Evolutionary conservation across 2,329 filamentous ascomycete genomes (phyloP), one percentile per base, ranked within the genome.

Genomic region (Fusarium liriodendri): DNA sequence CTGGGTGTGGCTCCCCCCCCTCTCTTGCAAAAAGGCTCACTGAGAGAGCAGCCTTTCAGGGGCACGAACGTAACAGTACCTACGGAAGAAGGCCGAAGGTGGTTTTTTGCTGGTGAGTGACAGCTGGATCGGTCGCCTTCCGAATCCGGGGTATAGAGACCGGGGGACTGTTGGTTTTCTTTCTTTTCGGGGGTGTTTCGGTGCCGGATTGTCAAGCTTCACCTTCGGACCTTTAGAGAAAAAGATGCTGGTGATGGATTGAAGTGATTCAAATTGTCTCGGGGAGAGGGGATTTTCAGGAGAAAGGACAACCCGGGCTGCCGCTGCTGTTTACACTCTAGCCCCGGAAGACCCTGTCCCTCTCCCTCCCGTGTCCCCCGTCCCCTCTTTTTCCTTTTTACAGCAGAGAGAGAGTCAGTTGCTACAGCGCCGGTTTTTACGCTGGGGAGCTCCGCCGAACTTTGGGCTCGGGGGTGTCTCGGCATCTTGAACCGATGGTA

Each of bases 51-150:
- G 62, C 42, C 47, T 25, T 27, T 50, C 47, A 52, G 47, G 47
- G 47, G 25, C 25, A 29, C 22, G 14, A 13, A 52, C 47, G 47
- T 27, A 52, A 52, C 47, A 27, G 22, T 55, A 63, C 47, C 59
- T n/a, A 70, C 72, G 72, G 72, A 74, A 73, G 72, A 70, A 70
- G 72, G 50, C 72, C 72, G 72, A 74, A 57, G 38, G 50, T 29
- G 54, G 25, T 27, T 27, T 42, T 45, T 42, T 20, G n/a, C 37
- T 38, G 37, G 37, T n/a, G 20, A n/a, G 55, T 20, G 40, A 35
- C 37, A 59, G 22, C 55, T 57, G 33, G 47, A 59, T 74, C 76
- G 76, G 76, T 65, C 57, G 66, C 54, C 59, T 75, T 75, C 76
- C 76, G 76, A 73, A 50, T 70, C 47, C 66, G 61, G 72, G 59